Percentiles rank a stretch among this genome's conserved stretches.
Conservation (phyloP, 2,329 filamentous ascomycete species). For the Basipetospora chlamydospora region DNA sequence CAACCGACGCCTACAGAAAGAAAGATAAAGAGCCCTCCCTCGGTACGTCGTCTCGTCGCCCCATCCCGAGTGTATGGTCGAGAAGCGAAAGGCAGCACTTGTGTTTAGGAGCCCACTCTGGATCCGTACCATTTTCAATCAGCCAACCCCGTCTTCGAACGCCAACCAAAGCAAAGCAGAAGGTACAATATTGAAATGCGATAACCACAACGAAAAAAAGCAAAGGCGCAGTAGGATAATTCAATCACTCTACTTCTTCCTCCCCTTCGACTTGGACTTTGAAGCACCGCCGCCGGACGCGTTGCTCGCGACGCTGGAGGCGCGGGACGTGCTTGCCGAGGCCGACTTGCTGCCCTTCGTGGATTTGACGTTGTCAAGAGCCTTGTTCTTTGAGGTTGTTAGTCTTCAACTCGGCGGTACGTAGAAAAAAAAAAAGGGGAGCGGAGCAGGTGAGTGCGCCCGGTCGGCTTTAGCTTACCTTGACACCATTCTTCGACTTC, state of each 20-base stretch:
- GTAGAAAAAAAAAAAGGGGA: not conserved
- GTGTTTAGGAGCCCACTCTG: no score
- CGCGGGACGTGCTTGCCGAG: conserved; percentile 66
- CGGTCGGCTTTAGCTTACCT: conserved; percentile 62
- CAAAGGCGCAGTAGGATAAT: not conserved
- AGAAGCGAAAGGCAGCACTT: no score
- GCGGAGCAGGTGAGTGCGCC: no score
- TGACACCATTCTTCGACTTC: conserved; percentile 78
- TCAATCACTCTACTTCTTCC: conserved; percentile 27
- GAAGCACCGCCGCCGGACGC: conserved; percentile 30
- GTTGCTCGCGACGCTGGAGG: conserved; percentile 74
- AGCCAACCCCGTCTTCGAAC: not conserved
- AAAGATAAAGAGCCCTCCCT: no score
- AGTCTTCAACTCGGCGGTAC: no score
- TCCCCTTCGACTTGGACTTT: conserved; percentile 28
- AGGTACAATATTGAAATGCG: not conserved
- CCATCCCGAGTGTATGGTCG: no score
- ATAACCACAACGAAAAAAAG: not conserved
- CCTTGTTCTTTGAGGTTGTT: conserved; percentile 58
- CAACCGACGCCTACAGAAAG: no score
- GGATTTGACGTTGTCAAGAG: conserved; percentile 75
- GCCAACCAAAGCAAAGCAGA: not conserved
- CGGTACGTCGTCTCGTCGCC: no score
- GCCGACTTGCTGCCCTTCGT: conserved; percentile 52
- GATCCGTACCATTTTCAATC: no score